Conservation (phyloP, 2,329 filamentous ascomycete species). For the Aspergillus tanneri region DNA sequence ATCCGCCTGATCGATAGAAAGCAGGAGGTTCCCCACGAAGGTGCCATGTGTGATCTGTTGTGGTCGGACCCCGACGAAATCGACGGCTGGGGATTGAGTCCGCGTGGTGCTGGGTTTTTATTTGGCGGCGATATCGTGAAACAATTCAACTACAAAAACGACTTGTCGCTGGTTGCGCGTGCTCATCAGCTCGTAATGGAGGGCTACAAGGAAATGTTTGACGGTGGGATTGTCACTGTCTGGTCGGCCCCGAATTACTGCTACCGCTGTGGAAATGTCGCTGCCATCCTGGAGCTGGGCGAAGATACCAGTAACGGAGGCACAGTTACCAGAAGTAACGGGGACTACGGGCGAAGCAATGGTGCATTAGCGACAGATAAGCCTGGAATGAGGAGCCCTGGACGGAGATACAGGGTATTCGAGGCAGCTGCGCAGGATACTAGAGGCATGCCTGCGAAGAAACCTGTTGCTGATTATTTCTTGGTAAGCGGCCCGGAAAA, state of each 20-base stretch:
- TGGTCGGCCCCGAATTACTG: conserved; percentile 98
- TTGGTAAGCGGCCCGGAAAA: conserved; percentile 47
- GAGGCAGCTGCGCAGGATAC: conserved; percentile 95
- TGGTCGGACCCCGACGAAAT: conserved; percentile 95
- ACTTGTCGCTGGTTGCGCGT: conserved; percentile 85
- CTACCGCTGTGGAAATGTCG: conserved; percentile 93
- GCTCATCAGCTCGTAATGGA: conserved; percentile 99
- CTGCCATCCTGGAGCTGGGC: conserved; percentile 86
- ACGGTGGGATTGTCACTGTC: conserved; percentile 93
- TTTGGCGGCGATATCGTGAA: conserved; percentile 96
- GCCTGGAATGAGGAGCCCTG: conserved; percentile 64
- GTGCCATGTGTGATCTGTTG: conserved; percentile 96
- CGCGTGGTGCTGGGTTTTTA: conserved; percentile 89
- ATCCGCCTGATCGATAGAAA: conserved; percentile 93
- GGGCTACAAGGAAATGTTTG: conserved; percentile 99
- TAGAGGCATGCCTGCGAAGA: conserved; percentile 97
- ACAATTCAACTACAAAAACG: conserved; percentile 91
- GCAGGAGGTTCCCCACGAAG: conserved; percentile 97
- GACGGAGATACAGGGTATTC: conserved; percentile 88
- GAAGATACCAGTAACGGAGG: conserved; percentile 79
- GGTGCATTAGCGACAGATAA: conserved; percentile 52
- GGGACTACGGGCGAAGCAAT: conserved; percentile 44
- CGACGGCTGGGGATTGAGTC: conserved; percentile 96
- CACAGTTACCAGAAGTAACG: conserved; percentile 63
- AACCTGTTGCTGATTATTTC: conserved; percentile 96